phyloP scores from a whole-genome alignment of 805 yeast genomes.

The Spathaspora gorwiae region DNA sequence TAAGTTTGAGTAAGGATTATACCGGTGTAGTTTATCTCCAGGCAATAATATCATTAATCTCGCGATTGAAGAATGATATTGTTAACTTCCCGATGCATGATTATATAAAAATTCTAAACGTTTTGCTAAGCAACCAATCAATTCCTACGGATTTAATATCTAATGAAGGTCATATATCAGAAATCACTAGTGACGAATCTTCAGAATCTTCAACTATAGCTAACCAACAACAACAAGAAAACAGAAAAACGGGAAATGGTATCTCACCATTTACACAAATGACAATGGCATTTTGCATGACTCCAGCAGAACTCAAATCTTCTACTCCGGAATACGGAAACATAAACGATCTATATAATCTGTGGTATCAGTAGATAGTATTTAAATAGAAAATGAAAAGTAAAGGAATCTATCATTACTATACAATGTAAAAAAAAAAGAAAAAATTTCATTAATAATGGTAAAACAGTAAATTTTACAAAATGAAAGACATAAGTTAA shows the following conservation, averaged over 20 bases:
- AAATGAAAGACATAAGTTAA: no score
- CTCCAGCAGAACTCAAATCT: conserved; percentile 5
- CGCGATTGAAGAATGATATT: conserved; percentile 19
- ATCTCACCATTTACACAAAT: conserved; percentile 16
- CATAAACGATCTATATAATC: background rate
- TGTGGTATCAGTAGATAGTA: background rate
- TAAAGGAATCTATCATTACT: background rate
- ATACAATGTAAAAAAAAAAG: no score
- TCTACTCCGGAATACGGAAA: background rate
- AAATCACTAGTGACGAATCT: conserved; percentile 3
- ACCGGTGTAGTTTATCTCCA: conserved; percentile 10
- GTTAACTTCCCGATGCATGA: conserved; percentile 15
- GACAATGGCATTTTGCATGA: conserved; percentile 14
- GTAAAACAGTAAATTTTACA: no score
- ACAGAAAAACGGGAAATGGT: background rate
- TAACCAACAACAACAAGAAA: background rate
- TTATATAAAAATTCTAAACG: conserved; percentile 8
- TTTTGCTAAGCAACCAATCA: background rate
- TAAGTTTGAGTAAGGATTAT: conserved; percentile 10
- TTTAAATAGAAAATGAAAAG: background rate
- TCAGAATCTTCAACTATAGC: background rate
- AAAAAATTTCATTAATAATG: no score
- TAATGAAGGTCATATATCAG: conserved; percentile 4
- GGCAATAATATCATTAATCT: conserved; percentile 14
- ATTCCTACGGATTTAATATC: background rate